Conservation (phyloP, 352 stramenopile species). For the Globisporangium lucens region DNA sequence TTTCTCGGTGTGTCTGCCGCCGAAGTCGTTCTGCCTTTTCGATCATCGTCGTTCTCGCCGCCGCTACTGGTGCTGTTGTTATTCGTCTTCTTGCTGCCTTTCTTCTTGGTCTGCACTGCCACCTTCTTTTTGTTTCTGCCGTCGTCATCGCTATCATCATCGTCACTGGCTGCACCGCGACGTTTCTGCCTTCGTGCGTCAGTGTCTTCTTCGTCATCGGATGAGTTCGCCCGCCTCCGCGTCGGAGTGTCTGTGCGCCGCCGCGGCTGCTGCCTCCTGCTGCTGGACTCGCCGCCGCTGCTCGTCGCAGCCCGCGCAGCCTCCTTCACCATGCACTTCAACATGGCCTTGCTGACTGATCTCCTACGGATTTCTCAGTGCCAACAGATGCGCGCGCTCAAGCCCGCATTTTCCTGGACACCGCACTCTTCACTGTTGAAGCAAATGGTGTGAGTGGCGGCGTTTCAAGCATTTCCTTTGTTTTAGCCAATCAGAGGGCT, state of each 20-base stretch:
- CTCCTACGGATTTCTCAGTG: not conserved
- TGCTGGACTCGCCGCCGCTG: slow-evolving; percentile 11
- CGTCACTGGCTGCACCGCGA: not conserved
- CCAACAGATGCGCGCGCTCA: not conserved
- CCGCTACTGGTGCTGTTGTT: not conserved
- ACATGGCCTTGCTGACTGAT: slow-evolving; percentile 13
- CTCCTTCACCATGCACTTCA: slow-evolving; percentile 32
- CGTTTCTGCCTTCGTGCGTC: not conserved
- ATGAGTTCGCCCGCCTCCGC: slow-evolving; percentile 4
- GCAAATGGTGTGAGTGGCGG: slow-evolving; percentile 7
- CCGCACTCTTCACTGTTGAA: not conserved
- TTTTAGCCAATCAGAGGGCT: slow-evolving; percentile 8
- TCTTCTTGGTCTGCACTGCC: not conserved
- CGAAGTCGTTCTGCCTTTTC: slow-evolving; percentile 1
- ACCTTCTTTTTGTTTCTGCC: slow-evolving; percentile 10
- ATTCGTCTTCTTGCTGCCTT: slow-evolving; percentile 12
- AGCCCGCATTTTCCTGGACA: not conserved
- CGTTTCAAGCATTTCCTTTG: slow-evolving; percentile 4
- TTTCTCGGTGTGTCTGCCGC: slow-evolving; percentile 12
- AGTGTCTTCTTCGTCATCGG: not conserved
- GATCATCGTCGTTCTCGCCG: not conserved
- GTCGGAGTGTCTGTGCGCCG: slow-evolving; percentile 3
- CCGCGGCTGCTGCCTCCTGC: not conserved
- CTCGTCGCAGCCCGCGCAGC: slow-evolving; percentile 11
- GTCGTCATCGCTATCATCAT: slow-evolving; percentile 13